Evolutionary conservation across 257 asterid species (phyloP), one percentile per base, ranked within the genome.

Genomic region (Agastache rugosa): DNA sequence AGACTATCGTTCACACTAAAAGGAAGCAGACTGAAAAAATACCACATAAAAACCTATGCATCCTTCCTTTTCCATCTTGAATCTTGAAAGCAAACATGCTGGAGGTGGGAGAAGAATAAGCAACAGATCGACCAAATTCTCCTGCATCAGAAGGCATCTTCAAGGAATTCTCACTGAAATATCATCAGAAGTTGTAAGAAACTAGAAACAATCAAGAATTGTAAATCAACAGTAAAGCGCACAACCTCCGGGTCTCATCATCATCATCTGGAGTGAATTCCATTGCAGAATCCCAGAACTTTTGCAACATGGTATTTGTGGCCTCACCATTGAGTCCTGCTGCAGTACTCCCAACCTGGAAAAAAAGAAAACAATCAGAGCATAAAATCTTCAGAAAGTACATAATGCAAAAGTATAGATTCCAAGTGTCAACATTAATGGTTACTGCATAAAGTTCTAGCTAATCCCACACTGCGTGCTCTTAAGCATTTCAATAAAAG

Each of bases 251-350:
- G 42, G 77, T 84, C 71, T 92, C 97, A 35, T 92, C 98, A 16
- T 92, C 97, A 1, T 93, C 97, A 27, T 92, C 93, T 51, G 95
- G 96, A 79, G 89, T 54, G 79, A 87, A 84, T 34, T 91, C 95
- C 96, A 94, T 86, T 11, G 99, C 99, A 67, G 99, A 94, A 90
- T 94, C 99, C 99, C 99, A 94, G 82, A 94, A 92, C 67, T 80
- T 94, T 77, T 90, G 98, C 96, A 94, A 87, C 97, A 94, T 85
- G 55, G 84, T 74, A 83, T 82, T 89, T 68, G 96, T 77, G 72
- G 95, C 83, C 84, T 95, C 99, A 54, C 79, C 80, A 63, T 65
- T 81, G 20, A 75, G 11, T 8, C 12, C 88, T 81, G 92, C 96
- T 68, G 92, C 87, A 79, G 89, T 79, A 81, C 71, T 89, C 73